These are phyloP conservation scores for Geum urbanum DNA, from an alignment of 306 rosid species.

Conservation along the genomic window DNA sequence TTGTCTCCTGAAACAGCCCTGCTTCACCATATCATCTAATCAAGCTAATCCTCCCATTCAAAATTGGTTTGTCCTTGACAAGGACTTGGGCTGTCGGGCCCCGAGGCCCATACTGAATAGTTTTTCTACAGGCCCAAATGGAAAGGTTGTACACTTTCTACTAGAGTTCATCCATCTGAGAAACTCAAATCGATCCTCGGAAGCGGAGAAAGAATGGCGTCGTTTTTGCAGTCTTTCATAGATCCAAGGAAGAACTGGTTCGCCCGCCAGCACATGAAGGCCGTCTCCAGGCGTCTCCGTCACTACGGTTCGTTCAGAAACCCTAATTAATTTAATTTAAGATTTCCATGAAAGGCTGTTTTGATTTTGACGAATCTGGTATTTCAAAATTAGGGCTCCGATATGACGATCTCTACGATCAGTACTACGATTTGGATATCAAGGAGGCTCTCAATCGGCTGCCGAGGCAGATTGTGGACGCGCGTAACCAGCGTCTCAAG, in stretches of 20 bases:
- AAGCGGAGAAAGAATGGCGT: constrained; percentile 41
- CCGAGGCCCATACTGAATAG: too few relatives aligned
- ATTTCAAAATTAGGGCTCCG: constrained; percentile 63
- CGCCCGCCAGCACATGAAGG: constrained; percentile 81
- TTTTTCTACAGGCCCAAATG: too few relatives aligned
- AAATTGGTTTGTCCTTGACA: too few relatives aligned
- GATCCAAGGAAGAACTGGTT: constrained; percentile 87
- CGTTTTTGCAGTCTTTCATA: constrained; percentile 49
- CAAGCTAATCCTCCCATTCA: too few relatives aligned
- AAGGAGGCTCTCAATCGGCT: constrained; percentile 90
- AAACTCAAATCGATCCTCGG: too few relatives aligned
- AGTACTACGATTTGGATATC: constrained; percentile 72
- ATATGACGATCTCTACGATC: constrained; percentile 85
- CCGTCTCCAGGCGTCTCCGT: constrained; percentile 72
- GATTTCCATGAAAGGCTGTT: too few relatives aligned
- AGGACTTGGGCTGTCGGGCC: not conserved
- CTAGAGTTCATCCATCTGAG: too few relatives aligned
- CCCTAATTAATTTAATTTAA: constrained; percentile 25
- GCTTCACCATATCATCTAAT: constrained; percentile 65
- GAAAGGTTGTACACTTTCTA: too few relatives aligned
- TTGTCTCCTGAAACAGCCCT: constrained; percentile 69
- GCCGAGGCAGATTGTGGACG: constrained; percentile 83
- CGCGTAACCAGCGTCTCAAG: constrained; percentile 89
- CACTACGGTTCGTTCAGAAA: constrained; percentile 45
- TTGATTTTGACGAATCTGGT: not conserved